Evolutionary conservation across 2,329 filamentous ascomycete genomes (phyloP), one percentile per base, ranked within the genome.

Genomic region (Penicillium hordei): DNA sequence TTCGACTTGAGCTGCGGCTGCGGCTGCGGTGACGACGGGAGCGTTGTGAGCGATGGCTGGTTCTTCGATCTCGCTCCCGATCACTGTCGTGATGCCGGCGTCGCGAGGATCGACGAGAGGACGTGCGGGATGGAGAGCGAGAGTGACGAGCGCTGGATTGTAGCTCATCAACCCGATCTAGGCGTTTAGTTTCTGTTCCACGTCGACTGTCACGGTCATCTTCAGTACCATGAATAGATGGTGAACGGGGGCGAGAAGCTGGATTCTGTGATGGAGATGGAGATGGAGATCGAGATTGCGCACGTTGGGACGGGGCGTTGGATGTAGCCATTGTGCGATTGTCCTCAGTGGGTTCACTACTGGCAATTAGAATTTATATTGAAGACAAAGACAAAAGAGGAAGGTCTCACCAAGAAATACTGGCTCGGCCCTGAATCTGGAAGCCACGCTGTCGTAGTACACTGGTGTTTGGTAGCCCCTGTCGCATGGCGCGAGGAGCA

Each of bases 401-500:
- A 38, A 52, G 15, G 13, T 52, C 53, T 38, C n/a, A 56, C 53
- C 39, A 33, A 38, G 46, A 34, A 17, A 43, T 39, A 52, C 46
- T 52, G 46, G 67, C 67, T 55, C 71, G 70, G 48, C 70, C 73
- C 51, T 71, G 68, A 49, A 69, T 67, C 17, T 76, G 72, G 58
- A 79, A 78, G 19, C 73, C 85, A 79, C 72, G 87, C 72, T 82
- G 75, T 67, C 89, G 84, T 63, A 87, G 83, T 52, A 90, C 83
- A 65, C 89, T 90, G 57, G 88, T 93, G 73, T 95, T 95, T 51
- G 90, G 89, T 12, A 92, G 80, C 31, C 92, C 91, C 75, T 94
- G 89, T 62, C 93, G 85, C 91, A 97, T 96, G 19, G 94, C 94
- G 76, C 94, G 93, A 48, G 94, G 94, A 10, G 93, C 94, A 54